Base-by-base conservation (phyloP, 202 grass and related monocot species). In the Schoenoplectus triqueter region DNA sequence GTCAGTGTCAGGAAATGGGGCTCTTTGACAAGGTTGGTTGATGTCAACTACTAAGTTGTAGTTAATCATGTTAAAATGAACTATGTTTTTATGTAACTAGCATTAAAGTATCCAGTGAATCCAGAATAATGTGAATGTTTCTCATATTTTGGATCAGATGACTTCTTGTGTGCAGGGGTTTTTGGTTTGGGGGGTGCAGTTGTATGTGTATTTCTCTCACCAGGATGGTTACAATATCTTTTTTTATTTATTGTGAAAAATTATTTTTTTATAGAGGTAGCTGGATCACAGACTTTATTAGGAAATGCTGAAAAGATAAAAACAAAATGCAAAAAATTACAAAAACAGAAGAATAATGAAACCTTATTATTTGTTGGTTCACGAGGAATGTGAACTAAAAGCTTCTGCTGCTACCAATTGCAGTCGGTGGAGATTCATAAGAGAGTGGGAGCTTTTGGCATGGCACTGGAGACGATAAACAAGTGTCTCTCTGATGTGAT, bases 391-490 rank as follows among this genome's bases (percentile, higher is more conserved):
- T 78, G 7, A 59, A 40, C 21, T 60, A 44, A 8, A 62, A 78
- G 54, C 13, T 60, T 61, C 54, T 61, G 54, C 4, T 78, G 74
- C 52, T 80, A 19, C 82, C 63, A 88, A 78, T 84, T 81, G 75
- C 86, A 99, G 93, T 90, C 96, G 0, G 86, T 96, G 73, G 93
- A 96, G 86, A 92, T 99, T 74, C 87, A 99, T 81, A 99, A 89
- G 86, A 91, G 96, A 87, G 93, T 99, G 1, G 91, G 91, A 87
- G 90, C 93, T 84, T 99, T 99, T 69, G 88, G 93, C 22, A 87
- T 94, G 88, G 96, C 96, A 85, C 89, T 99, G 65, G 93, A 99
- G 89, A 99, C 85, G 59, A 92, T 99, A 85, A 99, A 99, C 76
- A 99, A 94, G 73, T 99, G 93, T 84, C 86, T 99, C 31, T 99